Percentiles rank a stretch among this genome's conserved stretches.
Conservation (phyloP, 352 stramenopile genomes). For the Pythium brassicae region DNA sequence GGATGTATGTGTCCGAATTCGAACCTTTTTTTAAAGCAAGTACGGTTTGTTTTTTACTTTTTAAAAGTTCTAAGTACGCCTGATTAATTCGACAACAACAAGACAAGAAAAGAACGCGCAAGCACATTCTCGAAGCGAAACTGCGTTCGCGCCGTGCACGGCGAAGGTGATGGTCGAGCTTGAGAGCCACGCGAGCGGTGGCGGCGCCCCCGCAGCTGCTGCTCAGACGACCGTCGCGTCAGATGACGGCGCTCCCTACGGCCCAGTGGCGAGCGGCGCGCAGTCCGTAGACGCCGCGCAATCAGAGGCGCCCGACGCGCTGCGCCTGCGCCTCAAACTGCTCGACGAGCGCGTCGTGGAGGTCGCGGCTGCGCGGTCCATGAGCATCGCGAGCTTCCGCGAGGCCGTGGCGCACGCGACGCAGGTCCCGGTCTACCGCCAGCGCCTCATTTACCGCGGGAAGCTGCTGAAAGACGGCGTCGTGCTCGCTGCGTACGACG, state of each 20-base stretch:
- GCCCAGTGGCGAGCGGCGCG: not conserved
- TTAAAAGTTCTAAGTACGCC: too few species aligned
- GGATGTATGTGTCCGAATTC: too few species aligned
- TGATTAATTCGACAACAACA: too few species aligned
- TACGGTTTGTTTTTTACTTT: too few species aligned
- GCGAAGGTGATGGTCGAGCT: slow-evolving; percentile 7
- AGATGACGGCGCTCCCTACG: not conserved
- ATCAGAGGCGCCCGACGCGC: not conserved
- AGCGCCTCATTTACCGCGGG: slow-evolving; percentile 91
- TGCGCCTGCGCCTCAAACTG: slow-evolving; percentile 54
- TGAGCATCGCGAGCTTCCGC: slow-evolving; percentile 64
- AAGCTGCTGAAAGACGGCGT: slow-evolving; percentile 85
- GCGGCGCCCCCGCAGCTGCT: not conserved
- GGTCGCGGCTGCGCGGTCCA: slow-evolving; percentile 33
- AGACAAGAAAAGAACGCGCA: too few species aligned
- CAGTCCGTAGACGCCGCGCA: not conserved
- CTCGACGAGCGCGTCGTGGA: slow-evolving; percentile 78
- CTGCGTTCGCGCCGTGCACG: too few species aligned
- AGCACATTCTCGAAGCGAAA: too few species aligned
- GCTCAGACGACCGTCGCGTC: not conserved
- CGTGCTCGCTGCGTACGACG: slow-evolving; percentile 66
- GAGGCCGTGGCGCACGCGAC: slow-evolving; percentile 49
- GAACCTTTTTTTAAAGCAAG: too few species aligned
- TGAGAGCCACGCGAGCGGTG: not conserved
- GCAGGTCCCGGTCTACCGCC: slow-evolving; percentile 46